Evolutionary conservation across 768 basidiomycete species (phyloP).

Genomic region (Collybia sordida): DNA sequence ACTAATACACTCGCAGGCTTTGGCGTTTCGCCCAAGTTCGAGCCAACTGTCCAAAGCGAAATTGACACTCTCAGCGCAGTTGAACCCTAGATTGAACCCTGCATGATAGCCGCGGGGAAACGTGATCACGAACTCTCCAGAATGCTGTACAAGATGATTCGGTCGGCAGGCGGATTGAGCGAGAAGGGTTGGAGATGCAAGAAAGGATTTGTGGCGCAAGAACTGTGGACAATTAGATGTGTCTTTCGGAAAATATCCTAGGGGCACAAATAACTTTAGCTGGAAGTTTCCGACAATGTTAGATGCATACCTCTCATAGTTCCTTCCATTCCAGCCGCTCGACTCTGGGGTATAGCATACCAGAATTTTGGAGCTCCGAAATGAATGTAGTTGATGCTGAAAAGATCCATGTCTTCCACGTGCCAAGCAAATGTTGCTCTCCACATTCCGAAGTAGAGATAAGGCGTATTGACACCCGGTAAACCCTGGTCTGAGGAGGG

Average conservation of each 20-base stretch:
- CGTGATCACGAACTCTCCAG: constrained; percentile 96
- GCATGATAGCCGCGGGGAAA: constrained; percentile 95
- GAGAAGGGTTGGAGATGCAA: constrained; percentile 84
- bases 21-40: constrained; percentile 81
- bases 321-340: constrained; percentile 80
- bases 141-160: constrained; percentile 87
- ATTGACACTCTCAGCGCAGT: constrained; percentile 97
- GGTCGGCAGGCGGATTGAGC: constrained; percentile 78
- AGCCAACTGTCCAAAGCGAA: constrained; percentile 96
- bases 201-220: constrained; percentile 93
- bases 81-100: constrained; percentile 94
- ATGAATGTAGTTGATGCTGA: constrained; percentile 98
- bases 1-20: constrained; percentile 69
- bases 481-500: constrained; percentile 67
- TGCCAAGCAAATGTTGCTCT: constrained; percentile 98
- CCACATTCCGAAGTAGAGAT: constrained; percentile 99
- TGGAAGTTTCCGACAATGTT: constrained; percentile 3
- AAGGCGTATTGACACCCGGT: constrained; percentile 96
- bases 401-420: constrained; percentile 99
- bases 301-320: constrained; percentile 74
- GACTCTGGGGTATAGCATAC: constrained; percentile 93
- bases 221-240: constrained; percentile 88
- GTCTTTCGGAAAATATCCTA: constrained; percentile 90
- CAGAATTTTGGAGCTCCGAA: constrained; percentile 97
- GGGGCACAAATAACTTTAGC: not conserved